Evolutionary conservation across 2,329 filamentous ascomycete species (phyloP).

Genomic region (Phoma herbarum): DNA sequence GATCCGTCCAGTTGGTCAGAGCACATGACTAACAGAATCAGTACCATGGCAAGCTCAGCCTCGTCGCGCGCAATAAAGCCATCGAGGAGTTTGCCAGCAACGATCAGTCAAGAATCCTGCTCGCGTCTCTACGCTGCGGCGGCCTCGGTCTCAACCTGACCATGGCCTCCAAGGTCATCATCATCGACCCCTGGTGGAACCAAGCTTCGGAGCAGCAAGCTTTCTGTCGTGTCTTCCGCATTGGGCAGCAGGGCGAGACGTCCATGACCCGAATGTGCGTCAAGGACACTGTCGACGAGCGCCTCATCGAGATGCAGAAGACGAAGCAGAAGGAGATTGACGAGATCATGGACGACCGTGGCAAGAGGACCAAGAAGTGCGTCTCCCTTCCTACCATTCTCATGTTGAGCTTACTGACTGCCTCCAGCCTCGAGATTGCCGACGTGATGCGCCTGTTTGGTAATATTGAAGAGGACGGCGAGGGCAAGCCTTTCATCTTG

Average conservation of each 20-base stretch:
- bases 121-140: constrained; percentile 66
- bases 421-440: constrained; percentile 40
- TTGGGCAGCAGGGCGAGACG: constrained; percentile 69
- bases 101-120: constrained; percentile 55
- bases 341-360: constrained; percentile 54
- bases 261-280: constrained; percentile 67
- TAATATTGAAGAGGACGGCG: constrained; percentile 48
- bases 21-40: constrained; percentile 24
- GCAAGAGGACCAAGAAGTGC: constrained; percentile 41
- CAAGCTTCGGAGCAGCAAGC: constrained; percentile 68
- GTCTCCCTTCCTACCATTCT: neutral
- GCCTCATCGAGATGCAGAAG: constrained; percentile 64
- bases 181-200: constrained; percentile 68
- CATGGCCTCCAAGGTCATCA: constrained; percentile 60
- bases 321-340: constrained; percentile 61
- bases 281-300: constrained; percentile 65
- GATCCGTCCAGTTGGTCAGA: neutral
- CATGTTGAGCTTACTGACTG: constrained; percentile 12
- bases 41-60: constrained; percentile 61
- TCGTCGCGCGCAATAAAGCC: constrained; percentile 55
- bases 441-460: constrained; percentile 60
- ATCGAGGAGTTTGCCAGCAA: constrained; percentile 59
- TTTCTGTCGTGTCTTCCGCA: constrained; percentile 69
- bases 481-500: constrained; percentile 54
- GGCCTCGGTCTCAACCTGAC: constrained; percentile 68